These are phyloP conservation scores for Echium plantagineum DNA, from an alignment of 257 asterid genomes.

Conservation along the genomic window DNA sequence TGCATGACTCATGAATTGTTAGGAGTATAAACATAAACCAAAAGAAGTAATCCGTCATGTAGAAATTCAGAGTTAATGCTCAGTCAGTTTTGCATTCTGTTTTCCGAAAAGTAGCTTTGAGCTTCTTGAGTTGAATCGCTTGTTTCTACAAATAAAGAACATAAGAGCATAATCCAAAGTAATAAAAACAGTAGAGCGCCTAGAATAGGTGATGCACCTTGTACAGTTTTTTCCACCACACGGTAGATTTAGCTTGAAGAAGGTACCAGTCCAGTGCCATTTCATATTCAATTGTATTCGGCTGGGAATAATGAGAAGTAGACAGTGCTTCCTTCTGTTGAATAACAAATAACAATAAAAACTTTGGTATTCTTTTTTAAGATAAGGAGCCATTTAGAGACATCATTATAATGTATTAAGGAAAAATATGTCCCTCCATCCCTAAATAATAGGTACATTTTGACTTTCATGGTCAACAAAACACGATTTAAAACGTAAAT, in stretches of 20 bases:
- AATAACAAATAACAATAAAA: conserved; percentile 1
- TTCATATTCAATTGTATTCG: conserved; percentile 71
- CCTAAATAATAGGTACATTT: no score
- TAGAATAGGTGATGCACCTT: conserved; percentile 30
- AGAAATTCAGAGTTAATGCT: neutral
- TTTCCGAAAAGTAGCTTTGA: neutral
- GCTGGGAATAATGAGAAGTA: conserved; percentile 83
- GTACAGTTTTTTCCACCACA: conserved; percentile 49
- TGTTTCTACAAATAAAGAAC: conserved; percentile 1
- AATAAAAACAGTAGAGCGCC: neutral
- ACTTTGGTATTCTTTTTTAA: neutral
- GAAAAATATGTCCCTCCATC: no score
- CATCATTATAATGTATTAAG: neutral
- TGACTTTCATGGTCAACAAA: no score
- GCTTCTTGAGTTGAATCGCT: neutral
- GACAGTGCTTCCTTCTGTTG: conserved; percentile 64
- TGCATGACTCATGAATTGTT: neutral
- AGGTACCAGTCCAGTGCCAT: conserved; percentile 77
- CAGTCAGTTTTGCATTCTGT: neutral
- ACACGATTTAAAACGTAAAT: no score
- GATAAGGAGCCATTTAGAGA: no score
- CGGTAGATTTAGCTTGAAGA: conserved; percentile 42
- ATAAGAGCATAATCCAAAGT: neutral
- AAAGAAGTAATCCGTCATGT: neutral
- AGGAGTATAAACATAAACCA: no score